These are phyloP conservation scores for Rhodotorula taiwanensis DNA, from an alignment of 768 basidiomycete species.

Conservation along the genomic window DNA sequence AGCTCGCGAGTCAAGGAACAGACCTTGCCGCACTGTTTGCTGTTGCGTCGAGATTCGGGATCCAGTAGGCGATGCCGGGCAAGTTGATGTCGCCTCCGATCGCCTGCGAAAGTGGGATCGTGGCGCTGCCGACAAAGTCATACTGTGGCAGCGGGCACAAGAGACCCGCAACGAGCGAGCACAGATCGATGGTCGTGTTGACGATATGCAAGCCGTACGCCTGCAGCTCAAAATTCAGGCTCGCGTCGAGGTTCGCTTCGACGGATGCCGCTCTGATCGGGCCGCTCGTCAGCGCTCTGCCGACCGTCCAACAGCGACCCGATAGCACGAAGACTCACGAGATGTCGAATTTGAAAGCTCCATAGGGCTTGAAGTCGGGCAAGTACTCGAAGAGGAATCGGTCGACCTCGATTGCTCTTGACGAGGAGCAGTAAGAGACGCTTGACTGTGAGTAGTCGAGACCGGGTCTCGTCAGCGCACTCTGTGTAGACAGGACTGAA, in stretches of 20 bases:
- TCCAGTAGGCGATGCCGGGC: constrained; percentile 66
- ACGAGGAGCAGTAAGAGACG: constrained; percentile 24
- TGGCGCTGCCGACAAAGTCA: constrained; percentile 65
- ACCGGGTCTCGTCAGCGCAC: too few relatives aligned
- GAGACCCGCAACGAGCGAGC: constrained; percentile 65
- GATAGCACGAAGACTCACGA: neutral
- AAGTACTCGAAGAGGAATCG: constrained; percentile 32
- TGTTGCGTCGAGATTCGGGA: constrained; percentile 87
- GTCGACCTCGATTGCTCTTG: constrained; percentile 20
- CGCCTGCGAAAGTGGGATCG: constrained; percentile 19
- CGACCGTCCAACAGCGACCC: too few relatives aligned
- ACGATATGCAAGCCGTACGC: constrained; percentile 69
- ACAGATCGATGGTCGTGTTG: constrained; percentile 81
- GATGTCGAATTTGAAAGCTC: constrained; percentile 22
- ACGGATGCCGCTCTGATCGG: neutral
- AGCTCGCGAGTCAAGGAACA: too few relatives aligned
- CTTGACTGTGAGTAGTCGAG: neutral
- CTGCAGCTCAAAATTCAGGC: constrained; percentile 71
- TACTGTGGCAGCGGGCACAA: constrained; percentile 74
- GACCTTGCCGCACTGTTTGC: constrained; percentile 67
- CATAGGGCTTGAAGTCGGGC: neutral
- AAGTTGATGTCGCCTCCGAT: constrained; percentile 52
- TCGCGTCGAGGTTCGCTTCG: constrained; percentile 55
- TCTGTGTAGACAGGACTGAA: too few relatives aligned
- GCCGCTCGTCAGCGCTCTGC: too few relatives aligned